A percentile compares a stretch with the other conserved stretches of the same genome.
phyloP scores from a whole-genome alignment of 345 rosid species.

The Crucihimalaya himalaica region DNA sequence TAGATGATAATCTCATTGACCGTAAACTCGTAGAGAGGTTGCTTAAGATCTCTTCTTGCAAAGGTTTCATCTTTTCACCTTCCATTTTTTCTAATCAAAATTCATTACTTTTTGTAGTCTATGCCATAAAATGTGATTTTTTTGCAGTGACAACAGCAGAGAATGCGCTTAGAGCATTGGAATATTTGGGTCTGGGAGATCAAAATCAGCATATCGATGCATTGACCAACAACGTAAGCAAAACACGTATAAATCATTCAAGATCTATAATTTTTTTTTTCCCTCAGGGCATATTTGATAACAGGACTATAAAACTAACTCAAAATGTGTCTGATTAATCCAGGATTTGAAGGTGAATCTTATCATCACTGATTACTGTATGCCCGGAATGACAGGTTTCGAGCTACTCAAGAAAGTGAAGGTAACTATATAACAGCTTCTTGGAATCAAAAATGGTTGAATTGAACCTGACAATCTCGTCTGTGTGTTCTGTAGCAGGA shows the following conservation, averaged over 20 bases:
- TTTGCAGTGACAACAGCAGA: conserved; percentile 81
- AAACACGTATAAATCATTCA: background rate
- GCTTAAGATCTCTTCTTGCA: conserved; percentile 71
- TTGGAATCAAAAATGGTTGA: background rate
- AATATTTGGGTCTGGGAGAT: conserved; percentile 67
- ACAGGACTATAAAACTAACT: conserved; percentile 5
- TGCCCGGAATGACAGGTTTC: conserved; percentile 96
- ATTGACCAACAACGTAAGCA: conserved; percentile 33
- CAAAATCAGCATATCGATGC: conserved; percentile 39
- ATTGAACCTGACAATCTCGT: background rate
- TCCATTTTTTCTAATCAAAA: background rate
- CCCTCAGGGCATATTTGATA: background rate
- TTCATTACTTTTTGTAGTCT: background rate
- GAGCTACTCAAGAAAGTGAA: conserved; percentile 84
- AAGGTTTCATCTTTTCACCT: conserved; percentile 42
- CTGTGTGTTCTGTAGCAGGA: conserved; percentile 50
- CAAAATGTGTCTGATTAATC: background rate
- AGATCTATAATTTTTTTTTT: background rate
- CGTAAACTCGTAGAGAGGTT: conserved; percentile 67
- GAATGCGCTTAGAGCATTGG: conserved; percentile 75
- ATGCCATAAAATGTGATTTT: background rate
- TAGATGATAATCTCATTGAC: conserved; percentile 78
- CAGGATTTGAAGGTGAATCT: conserved; percentile 69
- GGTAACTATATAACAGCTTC: conserved; percentile 42
- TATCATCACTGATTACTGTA: conserved; percentile 87